Evolutionary conservation across 179 eudicot species (phyloP).

Genomic region (Sideroxylon spinosum): DNA sequence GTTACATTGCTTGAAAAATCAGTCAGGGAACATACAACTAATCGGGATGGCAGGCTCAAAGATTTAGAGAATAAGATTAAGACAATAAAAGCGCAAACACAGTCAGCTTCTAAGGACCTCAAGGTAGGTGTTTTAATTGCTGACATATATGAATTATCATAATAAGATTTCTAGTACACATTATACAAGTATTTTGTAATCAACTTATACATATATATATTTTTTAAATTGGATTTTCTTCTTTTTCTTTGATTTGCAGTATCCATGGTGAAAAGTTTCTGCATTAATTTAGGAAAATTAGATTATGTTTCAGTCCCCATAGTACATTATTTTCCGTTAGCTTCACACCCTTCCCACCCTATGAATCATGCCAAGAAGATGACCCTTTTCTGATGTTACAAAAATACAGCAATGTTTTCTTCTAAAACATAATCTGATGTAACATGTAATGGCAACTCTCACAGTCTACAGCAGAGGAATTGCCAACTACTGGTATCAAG

Average conservation of each 20-base stretch:
- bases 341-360: no score
- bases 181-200: background rate
- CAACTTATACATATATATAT: background rate
- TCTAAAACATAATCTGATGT: background rate
- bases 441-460: background rate
- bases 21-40: conserved; percentile 63
- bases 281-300: background rate
- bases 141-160: background rate
- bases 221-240: background rate
- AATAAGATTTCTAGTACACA: background rate
- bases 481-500: background rate
- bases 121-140: conserved; percentile 46
- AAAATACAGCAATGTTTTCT: background rate
- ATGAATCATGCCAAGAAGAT: no score
- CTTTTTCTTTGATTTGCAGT: background rate
- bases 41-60: conserved; percentile 66
- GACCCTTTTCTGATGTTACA: no score
- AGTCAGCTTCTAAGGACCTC: conserved; percentile 76
- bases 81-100: conserved; percentile 62
- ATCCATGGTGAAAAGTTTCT: background rate
- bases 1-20: conserved; percentile 72
- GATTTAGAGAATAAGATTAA: conserved; percentile 81
- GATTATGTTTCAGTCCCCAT: background rate
- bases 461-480: background rate
- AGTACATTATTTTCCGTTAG: background rate